Evolutionary conservation across 2,329 filamentous ascomycete species (phyloP), one percentile per base, ranked within the genome.

Genomic region (Aureobasidium sp.): DNA sequence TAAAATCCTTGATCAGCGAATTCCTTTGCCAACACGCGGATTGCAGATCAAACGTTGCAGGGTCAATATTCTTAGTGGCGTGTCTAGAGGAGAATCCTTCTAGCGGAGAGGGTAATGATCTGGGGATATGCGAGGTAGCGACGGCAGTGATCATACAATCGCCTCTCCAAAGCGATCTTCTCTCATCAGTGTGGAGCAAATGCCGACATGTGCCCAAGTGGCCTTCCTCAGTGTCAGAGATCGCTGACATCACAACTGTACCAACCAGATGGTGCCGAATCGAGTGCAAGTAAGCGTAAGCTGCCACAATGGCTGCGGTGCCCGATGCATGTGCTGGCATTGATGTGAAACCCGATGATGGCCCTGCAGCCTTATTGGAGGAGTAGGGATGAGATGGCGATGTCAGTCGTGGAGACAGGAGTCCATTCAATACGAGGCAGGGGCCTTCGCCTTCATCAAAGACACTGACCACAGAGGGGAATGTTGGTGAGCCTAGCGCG

Each of bases 401-500:
- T 31, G 27, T 44, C 22, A 29, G 31, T 3, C 51, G 51, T 29
- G 51, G 51, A 55, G 14, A 42, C 12, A 61, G 25, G 1, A 61
- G 45, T 12, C 59, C 59, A 9, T 52, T 53, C 27, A 61, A 7
- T 5, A 61, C 59, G 14, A 61, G 37, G 36, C 59, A 61, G 17
- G 59, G 59, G 12, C 59, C 59, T 22, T 61, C 47, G 5, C 48
- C 47, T 29, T 20, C 59, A 7, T 61, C 59, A 47, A 61, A 45
- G 5, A 53, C 20, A 29, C 48, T 61, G 39, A 37, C 48, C 17
- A 61, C 8, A 17, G 36, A 42, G 11, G 59, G 59, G 6, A 44
- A 29, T 2, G 37, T 29, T 14, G 37, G 48, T 27, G 59, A 45
- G 14, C 45, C 34, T 6, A 61, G 27, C 3, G 29, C 34, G 20